Evolutionary conservation across 768 basidiomycete genomes (phyloP).

Genomic region (Rossbeevera mucosa): DNA sequence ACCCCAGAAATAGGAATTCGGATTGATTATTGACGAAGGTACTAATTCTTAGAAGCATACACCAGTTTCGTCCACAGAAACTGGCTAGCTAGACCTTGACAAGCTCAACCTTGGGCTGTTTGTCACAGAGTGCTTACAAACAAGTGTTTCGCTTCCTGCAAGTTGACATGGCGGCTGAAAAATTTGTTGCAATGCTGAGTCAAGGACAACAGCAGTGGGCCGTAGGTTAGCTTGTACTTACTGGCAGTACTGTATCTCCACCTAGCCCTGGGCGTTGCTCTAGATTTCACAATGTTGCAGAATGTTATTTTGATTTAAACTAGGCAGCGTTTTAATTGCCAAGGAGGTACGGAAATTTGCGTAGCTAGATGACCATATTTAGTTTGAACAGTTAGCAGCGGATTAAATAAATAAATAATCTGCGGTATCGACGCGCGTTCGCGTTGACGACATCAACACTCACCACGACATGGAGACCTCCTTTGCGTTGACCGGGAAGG

Average conservation of each 20-base stretch:
- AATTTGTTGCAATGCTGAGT: neutral
- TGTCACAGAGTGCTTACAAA: neutral
- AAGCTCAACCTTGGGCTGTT: too few species aligned
- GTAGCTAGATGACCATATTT: neutral
- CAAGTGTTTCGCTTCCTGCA: neutral
- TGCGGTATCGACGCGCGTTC: slow-evolving; percentile 20
- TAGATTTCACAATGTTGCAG: neutral
- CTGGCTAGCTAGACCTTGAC: too few species aligned
- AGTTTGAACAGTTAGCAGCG: neutral
- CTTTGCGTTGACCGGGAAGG: slow-evolving; percentile 89
- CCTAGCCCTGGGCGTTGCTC: neutral
- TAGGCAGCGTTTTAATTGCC: neutral
- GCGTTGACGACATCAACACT: slow-evolving; percentile 1
- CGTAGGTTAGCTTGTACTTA: neutral
- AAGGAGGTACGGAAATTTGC: neutral
- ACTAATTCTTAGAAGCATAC: too few species aligned
- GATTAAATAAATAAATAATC: slow-evolving; percentile 15
- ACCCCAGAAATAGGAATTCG: neutral
- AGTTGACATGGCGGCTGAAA: neutral
- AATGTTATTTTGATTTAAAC: neutral
- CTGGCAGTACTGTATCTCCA: neutral
- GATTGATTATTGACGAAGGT: too few species aligned
- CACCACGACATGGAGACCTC: slow-evolving; percentile 73
- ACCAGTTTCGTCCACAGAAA: too few species aligned
- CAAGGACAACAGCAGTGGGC: neutral